Evolutionary conservation across 1,284 basidiomycete species (phyloP), one percentile per base, ranked within the genome.

Genomic region (Moniliella sp.): DNA sequence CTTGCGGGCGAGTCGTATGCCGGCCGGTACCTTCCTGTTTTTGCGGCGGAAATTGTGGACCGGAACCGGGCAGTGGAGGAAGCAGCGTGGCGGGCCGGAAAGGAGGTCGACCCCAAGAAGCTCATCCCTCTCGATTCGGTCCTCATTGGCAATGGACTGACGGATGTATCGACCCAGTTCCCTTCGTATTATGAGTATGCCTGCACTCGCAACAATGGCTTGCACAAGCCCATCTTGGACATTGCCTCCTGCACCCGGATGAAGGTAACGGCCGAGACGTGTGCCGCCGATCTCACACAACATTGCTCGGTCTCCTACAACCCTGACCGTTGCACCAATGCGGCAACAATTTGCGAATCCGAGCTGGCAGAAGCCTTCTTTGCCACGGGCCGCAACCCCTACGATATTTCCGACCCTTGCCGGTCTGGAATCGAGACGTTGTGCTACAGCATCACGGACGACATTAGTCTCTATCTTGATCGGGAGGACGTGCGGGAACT

Each of bases 1-100:
- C 38, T 53, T 34, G 37, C 51, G 8, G 51, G 44, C 7, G 51
- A 55, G 28, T 37, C 33, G 58, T 66, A 36, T 52, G 57, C 46
- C 38, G 80, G 81, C 3, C 72, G 78, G 13, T 83, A 81, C 59
- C 66, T 84, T 5, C 82, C 81, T 0, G 64, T 81, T 10, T 36
- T 80, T 42, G 82, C 80, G 0, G 66, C 76, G 1, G 71, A 72
- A 11, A 70, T 86, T 0, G 73, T 75, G 27, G 80, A 84, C 58
- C 74, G 78, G 41, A 84, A 86, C 54, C 33, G 39, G 25, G 38
- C 31, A 4, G 61, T 67, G 4, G 53, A 59, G 16, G 64, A 77
- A 9, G 40, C 37, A 16, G 50, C 50, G 3, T 21, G 34, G 18
- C 57, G 67, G 9, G 68, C 65, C 0, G 76, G 75, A 1, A 31